Evolutionary conservation across 768 basidiomycete species (phyloP).

Genomic region (Psilocybe subaeruginosa): DNA sequence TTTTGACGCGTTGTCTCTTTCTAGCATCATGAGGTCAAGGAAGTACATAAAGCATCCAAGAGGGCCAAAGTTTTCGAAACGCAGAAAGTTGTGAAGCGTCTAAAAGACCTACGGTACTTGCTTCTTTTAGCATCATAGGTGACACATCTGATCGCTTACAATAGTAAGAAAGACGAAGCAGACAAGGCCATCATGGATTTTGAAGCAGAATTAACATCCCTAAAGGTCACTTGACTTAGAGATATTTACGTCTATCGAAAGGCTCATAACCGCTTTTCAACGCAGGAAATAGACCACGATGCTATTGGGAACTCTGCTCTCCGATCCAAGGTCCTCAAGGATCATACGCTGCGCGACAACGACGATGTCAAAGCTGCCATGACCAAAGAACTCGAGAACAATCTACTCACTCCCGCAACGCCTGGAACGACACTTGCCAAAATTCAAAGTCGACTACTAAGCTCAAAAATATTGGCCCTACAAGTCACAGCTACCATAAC

Average conservation of each 20-base stretch:
- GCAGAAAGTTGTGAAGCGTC: conserved; percentile 80
- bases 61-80: conserved; percentile 82
- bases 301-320: conserved; percentile 68
- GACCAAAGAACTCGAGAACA: conserved; percentile 42
- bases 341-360: conserved; percentile 56
- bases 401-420: conserved; percentile 33
- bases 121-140: neutral
- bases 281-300: conserved; percentile 61
- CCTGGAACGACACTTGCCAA: conserved; percentile 54
- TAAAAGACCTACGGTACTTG: conserved; percentile 68
- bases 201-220: conserved; percentile 58
- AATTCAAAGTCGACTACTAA: conserved; percentile 73
- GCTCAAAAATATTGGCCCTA: conserved; percentile 72
- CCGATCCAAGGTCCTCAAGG: conserved; percentile 73
- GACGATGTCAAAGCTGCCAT: conserved; percentile 49
- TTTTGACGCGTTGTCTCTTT: conserved; percentile 10
- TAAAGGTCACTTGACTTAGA: conserved; percentile 56
- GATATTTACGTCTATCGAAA: conserved; percentile 8
- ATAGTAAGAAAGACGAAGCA: conserved; percentile 41
- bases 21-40: conserved; percentile 78
- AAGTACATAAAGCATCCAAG: conserved; percentile 76
- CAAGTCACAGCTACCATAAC: conserved; percentile 56
- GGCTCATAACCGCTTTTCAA: neutral
- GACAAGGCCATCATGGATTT: conserved; percentile 46
- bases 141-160: neutral